Evolutionary conservation across 2,329 filamentous ascomycete genomes (phyloP).

Genomic region (Amauroascus verrucosus): DNA sequence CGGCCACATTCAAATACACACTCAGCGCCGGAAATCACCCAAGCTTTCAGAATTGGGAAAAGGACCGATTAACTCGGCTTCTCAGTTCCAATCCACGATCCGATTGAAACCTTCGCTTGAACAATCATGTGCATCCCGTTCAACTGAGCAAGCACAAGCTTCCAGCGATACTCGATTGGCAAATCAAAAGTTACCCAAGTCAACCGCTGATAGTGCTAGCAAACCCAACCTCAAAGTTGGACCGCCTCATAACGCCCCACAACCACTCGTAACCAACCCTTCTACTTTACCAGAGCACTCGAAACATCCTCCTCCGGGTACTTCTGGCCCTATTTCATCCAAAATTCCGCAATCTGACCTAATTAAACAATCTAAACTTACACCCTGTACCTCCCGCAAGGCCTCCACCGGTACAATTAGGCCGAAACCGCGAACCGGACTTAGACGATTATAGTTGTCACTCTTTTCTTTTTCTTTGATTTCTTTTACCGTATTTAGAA

Average conservation of each 20-base stretch:
- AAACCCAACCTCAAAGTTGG: background rate
- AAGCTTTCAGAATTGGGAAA: conserved; percentile 6
- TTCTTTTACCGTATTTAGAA: background rate
- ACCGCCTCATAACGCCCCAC: background rate
- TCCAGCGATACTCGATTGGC: background rate
- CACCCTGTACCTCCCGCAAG: background rate
- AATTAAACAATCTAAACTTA: background rate
- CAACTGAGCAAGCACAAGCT: background rate
- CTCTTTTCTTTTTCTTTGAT: background rate
- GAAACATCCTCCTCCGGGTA: background rate
- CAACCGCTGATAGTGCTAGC: too few relatives aligned
- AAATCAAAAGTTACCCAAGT: background rate
- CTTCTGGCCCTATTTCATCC: background rate
- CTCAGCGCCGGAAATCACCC: conserved; percentile 10
- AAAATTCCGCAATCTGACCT: background rate
- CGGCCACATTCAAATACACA: background rate
- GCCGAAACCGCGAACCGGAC: conserved; percentile 11
- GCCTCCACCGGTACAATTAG: background rate
- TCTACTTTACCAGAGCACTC: background rate
- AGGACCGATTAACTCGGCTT: background rate
- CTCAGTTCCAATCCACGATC: background rate
- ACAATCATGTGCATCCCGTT: background rate
- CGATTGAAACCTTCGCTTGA: background rate
- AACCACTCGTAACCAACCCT: background rate
- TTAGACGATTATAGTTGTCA: conserved; percentile 6